Evolutionary conservation across 495 filamentous ascomycete genomes (phyloP).

Genomic region (Neurospora sp.): DNA sequence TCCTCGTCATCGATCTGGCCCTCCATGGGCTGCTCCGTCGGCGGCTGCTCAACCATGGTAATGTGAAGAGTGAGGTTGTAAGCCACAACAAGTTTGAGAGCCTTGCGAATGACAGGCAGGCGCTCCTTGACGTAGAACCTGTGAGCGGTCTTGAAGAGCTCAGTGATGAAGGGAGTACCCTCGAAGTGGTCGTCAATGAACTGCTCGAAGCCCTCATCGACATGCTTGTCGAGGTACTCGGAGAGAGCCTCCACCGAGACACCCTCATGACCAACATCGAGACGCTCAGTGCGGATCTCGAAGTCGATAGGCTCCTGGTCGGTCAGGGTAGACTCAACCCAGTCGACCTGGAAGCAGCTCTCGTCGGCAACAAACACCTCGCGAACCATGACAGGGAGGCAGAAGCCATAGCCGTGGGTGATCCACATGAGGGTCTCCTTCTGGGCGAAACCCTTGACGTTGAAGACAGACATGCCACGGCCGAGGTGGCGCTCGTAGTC

Average conservation of each 20-base stretch:
- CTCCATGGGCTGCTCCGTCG: conserved; percentile 64
- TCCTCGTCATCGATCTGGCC: conserved; percentile 70
- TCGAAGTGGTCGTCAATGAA: conserved; percentile 94
- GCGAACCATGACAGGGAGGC: conserved; percentile 77
- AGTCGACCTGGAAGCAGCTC: conserved; percentile 83
- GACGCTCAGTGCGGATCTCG: conserved; percentile 71
- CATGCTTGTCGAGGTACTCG: conserved; percentile 86
- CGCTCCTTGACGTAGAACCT: conserved; percentile 78
- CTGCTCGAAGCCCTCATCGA: conserved; percentile 78
- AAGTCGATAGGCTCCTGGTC: conserved; percentile 63
- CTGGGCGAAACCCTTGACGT: conserved; percentile 84
- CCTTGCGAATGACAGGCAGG: conserved; percentile 78
- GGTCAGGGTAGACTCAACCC: conserved; percentile 65
- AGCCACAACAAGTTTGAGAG: conserved; percentile 79
- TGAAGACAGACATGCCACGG: conserved; percentile 78
- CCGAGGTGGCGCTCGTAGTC: conserved; percentile 85
- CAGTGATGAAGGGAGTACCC: conserved; percentile 82
- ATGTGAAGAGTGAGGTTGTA: conserved; percentile 90
- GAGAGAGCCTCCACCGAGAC: conserved; percentile 65
- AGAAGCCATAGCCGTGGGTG: conserved; percentile 83
- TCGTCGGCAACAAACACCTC: conserved; percentile 87
- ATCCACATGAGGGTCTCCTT: conserved; percentile 72
- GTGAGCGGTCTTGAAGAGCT: conserved; percentile 88
- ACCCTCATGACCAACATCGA: conserved; percentile 77
- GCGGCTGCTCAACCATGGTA: conserved; percentile 79